Evolutionary conservation across 805 yeast species (phyloP), one percentile per base, ranked within the genome.

Genomic region (Sungouiozyma intestinalis): DNA sequence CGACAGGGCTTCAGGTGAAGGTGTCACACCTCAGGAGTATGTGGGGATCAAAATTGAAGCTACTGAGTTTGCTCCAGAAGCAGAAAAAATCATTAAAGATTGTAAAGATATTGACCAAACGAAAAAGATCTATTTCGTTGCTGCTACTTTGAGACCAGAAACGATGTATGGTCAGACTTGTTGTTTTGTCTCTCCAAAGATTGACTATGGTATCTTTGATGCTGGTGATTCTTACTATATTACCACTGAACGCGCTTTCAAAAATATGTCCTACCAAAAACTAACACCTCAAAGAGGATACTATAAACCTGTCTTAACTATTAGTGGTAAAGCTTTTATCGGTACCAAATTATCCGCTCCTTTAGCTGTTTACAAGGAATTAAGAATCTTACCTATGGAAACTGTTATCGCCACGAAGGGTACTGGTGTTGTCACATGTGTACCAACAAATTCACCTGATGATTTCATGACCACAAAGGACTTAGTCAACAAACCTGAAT

Each of bases 91-190:
- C 20, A 44, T 62, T 21, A 64, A 60, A n/a, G 55, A 58, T 17
- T 41, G 47, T 40, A 53, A 62, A 18, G 50, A 48, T 13, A 57
- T 76, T 19, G 68, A 64, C 38, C 55, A 63, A 37, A 63, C 71
- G 16, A 85, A 84, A 69, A 82, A 79, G 53, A 71, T 87, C 21
- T 86, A 63, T 68, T 71, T 92, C 47, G 86, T 92, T 39, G 98
- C 98, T 45, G 97, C 97, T 21, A 92, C 98, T 53, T 77, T 92
- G 59, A 81, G 98, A 69, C 97, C 98, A 27, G 98, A 92, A 69
- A 92, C 98, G 53, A 86, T 92, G 97, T 88, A 88, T 59, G 97
- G 97, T 49, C 97, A 92, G 72, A 85, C 96, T 4, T 85, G 95
- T 73, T 88, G 97, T 74, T 92, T 90, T 57, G 97, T 92, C 18